Base-by-base conservation (phyloP, 208 protist genomes). In the Eutreptiella sp. region DNA sequence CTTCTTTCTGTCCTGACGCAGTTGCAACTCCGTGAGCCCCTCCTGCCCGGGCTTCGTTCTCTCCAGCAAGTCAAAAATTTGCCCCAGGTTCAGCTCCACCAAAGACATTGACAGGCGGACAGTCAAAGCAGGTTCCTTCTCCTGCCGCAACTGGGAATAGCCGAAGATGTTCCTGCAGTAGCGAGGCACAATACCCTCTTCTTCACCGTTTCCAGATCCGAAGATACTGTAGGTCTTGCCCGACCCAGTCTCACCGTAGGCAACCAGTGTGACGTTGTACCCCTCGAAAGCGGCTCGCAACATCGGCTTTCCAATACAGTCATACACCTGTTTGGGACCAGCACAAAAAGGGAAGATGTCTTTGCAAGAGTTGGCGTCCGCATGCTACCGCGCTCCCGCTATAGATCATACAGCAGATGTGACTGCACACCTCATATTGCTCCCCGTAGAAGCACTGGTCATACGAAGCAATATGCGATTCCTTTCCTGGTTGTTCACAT, bases 1-100 rank as follows among this genome's bases (percentile, higher is more conserved):
- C 50, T 57, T 57, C 31, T 32, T 16, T 46, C 39, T 57, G 36
- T 11, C n/a, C n/a, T n/a, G n/a, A n/a, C n/a, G n/a, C n/a, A n/a
- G n/a, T n/a, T n/a, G n/a, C n/a, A n/a, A n/a, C n/a, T n/a, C n/a
- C n/a, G n/a, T n/a, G n/a, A n/a, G n/a, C n/a, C n/a, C 14, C 36
- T 57, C 39, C 16, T 28, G 11, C 29, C 11, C 45, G 29, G n/a
- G n/a, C n/a, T 35, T n/a, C 14, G 16, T 50, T 14, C 16, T 16
- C 16, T 14, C n/a, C 50, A 62, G 54, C 21, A 62, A 43, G 53
- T 62, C 54, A 16, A 35, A 19, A 39, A 62, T 19, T 16, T 7
- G 14, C 53, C 60, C 54, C 46, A 62, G 53, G 53, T 62, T 62
- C 19, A 62, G 53, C 60, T 62, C 54, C 11, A 62, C 14, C 31